Evolutionary conservation across 2,329 filamentous ascomycete species (phyloP), one percentile per base, ranked within the genome.

Genomic region (Ilyonectria destructans): DNA sequence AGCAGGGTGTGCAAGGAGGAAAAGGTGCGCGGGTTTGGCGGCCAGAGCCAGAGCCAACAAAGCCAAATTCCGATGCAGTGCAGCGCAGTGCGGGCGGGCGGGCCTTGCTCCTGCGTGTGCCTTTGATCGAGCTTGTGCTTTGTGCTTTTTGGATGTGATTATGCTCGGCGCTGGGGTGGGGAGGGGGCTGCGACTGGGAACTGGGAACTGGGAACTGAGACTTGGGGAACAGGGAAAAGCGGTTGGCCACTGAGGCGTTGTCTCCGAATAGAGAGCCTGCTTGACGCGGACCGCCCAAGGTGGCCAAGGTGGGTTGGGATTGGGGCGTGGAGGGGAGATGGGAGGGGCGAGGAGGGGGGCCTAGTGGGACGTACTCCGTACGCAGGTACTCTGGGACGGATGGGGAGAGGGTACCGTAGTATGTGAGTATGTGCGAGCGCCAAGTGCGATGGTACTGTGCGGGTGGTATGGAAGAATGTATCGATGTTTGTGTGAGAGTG

Each of bases 1-100:
- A 75, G 68, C 71, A 70, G 73, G 74, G 71, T 67, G 73, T 69
- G 69, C 71, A 75, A 66, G 74, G 72, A 75, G 71, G 54, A 70
- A 67, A 69, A 63, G 64, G 61, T 58, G 65, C 62, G 65, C 55
- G 68, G 64, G 65, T 71, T 70, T 65, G 69, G 69, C 58, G 68
- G 59, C 65, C 65, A 69, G 51, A 60, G 57, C 69, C 61, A 70
- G 69, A 70, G 67, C 72, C 66, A 74, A 70, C 72, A 69, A 74
- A 71, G 71, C 66, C 70, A 71, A 68, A 74, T 71, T 65, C 67
- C 65, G 67, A 69, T 57, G 68, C 65, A 67, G 57, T 62, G 72
- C 45, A 64, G 67, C 67, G 72, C 52, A 60, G 70, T 65, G 69
- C 62, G 63, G 57, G 69, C 51, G 65, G 52, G 59, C 60, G 58